Conservation (phyloP, 108 stramenopile species). For the Cyclotella choctawhatcheeana region DNA sequence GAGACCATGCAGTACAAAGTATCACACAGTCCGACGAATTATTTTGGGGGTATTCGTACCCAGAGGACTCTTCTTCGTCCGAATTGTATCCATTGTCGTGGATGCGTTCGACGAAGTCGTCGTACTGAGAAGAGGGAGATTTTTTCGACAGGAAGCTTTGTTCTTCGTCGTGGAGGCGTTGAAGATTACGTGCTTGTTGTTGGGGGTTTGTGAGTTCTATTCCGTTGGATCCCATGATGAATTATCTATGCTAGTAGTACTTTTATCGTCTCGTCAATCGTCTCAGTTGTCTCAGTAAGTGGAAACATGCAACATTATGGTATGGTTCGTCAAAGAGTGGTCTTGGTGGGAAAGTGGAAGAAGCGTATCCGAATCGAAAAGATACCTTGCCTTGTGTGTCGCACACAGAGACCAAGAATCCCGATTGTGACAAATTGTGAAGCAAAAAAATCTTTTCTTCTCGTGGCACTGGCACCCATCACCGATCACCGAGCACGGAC, state of each 20-base stretch:
- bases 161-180: conserved; percentile 19
- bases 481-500: no score
- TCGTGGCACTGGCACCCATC: neutral
- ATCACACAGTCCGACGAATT: neutral
- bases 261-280: no score
- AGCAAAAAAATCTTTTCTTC: neutral
- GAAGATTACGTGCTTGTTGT: conserved; percentile 7
- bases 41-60: neutral
- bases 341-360: no score
- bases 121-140: no score
- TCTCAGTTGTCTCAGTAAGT: no score
- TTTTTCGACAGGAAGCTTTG: conserved; percentile 4
- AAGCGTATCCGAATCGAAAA: no score
- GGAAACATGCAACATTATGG: no score
- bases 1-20: neutral
- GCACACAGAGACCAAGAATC: neutral
- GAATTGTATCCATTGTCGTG: neutral
- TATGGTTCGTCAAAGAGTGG: no score
- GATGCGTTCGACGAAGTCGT: no score
- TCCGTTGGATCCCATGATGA: neutral
- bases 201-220: conserved; percentile 16
- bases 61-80: neutral
- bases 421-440: no score
- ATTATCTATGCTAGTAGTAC: neutral
- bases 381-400: no score